phyloP scores from a whole-genome alignment of 2,329 filamentous ascomycete species.

The Aurifilum marmelostoma region DNA sequence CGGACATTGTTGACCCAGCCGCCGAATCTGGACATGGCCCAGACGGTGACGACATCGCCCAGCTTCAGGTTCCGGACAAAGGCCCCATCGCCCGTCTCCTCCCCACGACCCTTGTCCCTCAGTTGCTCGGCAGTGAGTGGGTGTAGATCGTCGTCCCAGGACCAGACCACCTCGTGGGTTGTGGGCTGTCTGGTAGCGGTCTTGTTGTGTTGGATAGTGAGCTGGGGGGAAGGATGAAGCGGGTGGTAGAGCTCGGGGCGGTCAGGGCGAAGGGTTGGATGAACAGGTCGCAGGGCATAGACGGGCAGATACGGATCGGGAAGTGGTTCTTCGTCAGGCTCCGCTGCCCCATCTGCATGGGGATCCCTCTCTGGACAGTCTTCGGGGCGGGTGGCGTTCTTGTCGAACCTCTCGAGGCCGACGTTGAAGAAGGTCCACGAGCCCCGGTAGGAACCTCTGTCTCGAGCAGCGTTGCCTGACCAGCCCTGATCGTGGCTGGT shows the following conservation, averaged over 20 bases:
- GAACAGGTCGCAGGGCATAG: constrained; percentile 33
- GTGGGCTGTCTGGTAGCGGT: constrained; percentile 40
- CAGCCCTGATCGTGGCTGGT: constrained; percentile 63
- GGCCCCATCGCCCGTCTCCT: constrained; percentile 53
- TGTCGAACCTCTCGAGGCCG: constrained; percentile 60
- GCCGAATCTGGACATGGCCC: constrained; percentile 60
- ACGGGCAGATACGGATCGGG: constrained; percentile 29
- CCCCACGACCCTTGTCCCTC: constrained; percentile 51
- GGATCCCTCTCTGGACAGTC: constrained; percentile 12
- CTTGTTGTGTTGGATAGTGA: constrained; percentile 54
- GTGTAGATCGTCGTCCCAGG: constrained; percentile 51
- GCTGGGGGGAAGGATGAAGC: constrained; percentile 40
- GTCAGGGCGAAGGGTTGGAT: constrained; percentile 22
- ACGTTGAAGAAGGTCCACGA: constrained; percentile 68
- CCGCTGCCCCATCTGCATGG: background rate
- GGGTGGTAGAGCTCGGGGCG: constrained; percentile 43
- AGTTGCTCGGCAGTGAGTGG: constrained; percentile 47
- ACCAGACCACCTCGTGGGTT: constrained; percentile 58
- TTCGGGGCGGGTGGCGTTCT: constrained; percentile 16
- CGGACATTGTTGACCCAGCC: constrained; percentile 58
- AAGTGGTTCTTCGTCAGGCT: constrained; percentile 22
- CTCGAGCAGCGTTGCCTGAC: constrained; percentile 29
- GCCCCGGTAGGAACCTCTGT: constrained; percentile 46
- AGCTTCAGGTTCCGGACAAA: constrained; percentile 59
- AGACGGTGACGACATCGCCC: constrained; percentile 65